Conservation (phyloP, 176 grass and related monocot species). For the Oryza punctata region DNA sequence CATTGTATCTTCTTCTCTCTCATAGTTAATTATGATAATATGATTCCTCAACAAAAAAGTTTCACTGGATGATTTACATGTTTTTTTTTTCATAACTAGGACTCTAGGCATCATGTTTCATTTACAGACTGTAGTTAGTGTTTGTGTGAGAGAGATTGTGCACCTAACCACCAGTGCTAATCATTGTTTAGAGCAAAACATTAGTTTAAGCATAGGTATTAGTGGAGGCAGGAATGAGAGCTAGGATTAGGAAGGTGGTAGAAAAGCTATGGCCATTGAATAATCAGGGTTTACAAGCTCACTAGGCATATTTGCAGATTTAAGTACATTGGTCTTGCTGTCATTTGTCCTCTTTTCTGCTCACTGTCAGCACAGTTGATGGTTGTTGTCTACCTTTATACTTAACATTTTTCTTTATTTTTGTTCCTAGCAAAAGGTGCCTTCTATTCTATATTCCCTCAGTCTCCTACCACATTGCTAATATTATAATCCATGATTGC, state of each 20-base stretch:
- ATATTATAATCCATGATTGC: background rate
- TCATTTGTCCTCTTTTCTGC: slow-evolving; percentile 44
- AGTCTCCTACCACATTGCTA: slow-evolving; percentile 8
- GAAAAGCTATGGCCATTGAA: slow-evolving; percentile 9
- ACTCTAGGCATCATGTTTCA: background rate
- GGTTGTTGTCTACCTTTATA: slow-evolving; percentile 30
- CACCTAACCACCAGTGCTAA: slow-evolving; percentile 45
- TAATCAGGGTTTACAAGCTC: slow-evolving; percentile 20
- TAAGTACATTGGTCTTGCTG: slow-evolving; percentile 40
- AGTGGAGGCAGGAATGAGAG: slow-evolving; percentile 32
- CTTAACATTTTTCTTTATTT: background rate
- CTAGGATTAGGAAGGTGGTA: slow-evolving; percentile 15
- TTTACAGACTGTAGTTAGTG: slow-evolving; percentile 25
- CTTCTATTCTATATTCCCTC: slow-evolving; percentile 1
- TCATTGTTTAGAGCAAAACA: slow-evolving; percentile 26
- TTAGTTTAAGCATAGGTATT: slow-evolving; percentile 37
- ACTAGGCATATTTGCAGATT: slow-evolving; percentile 27
- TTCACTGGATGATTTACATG: background rate
- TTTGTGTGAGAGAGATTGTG: slow-evolving; percentile 11
- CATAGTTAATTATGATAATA: background rate
- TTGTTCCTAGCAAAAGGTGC: background rate
- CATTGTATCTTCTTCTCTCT: background rate
- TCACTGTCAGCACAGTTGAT: slow-evolving; percentile 34
- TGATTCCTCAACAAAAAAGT: background rate
- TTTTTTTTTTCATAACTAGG: background rate